Evolutionary conservation across 83 land plant genomes (phyloP), one percentile per base, ranked within the genome.

Genomic region (Picea abies): DNA sequence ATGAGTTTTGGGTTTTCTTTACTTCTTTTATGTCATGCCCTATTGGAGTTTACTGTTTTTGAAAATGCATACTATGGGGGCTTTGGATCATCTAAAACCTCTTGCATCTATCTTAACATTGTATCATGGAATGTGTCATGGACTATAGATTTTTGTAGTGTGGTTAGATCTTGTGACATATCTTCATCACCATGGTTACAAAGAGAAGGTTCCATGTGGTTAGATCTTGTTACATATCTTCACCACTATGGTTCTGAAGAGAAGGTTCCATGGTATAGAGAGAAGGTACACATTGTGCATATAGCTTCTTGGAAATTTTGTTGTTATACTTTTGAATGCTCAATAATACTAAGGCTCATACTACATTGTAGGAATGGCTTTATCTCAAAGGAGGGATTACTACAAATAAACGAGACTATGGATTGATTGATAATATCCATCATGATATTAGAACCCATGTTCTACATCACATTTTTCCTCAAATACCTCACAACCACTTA

Each of bases 181-280:
- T 32, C 35, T 32, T 32, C 35, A 32, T 32, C 35, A 1, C 35
- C 35, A 1, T 32, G 35, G 35, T 32, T 32, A 32, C 35, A 32
- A 32, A 32, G 35, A 32, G 35, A 32, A 32, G 35, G 35, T 32
- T 32, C 35, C 1, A 86, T 91, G 82, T 96, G 98, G 98, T 77
- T 96, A 77, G 99, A 95, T 73, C 67, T 85, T 11, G 99, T 96
- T 26, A 96, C 99, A 4, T 96, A 96, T 70, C 79, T 96, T 87
- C 99, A 96, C 75, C 99, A 96, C 84, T 98, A 96, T 84, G 99
- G 99, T 6, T 84, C 93, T 81, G 96, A 93, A 5, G 86, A 90
- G 60, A 96, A 93, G 78, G 92, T 96, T 22, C 98, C 98, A 0
- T 96, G 99, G 99, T 96, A 96, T 82, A 86, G 99, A n/a, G 99